Evolutionary conservation across 1,284 basidiomycete species (phyloP), one percentile per base, ranked within the genome.

Genomic region (Amylostereum areolatum): DNA sequence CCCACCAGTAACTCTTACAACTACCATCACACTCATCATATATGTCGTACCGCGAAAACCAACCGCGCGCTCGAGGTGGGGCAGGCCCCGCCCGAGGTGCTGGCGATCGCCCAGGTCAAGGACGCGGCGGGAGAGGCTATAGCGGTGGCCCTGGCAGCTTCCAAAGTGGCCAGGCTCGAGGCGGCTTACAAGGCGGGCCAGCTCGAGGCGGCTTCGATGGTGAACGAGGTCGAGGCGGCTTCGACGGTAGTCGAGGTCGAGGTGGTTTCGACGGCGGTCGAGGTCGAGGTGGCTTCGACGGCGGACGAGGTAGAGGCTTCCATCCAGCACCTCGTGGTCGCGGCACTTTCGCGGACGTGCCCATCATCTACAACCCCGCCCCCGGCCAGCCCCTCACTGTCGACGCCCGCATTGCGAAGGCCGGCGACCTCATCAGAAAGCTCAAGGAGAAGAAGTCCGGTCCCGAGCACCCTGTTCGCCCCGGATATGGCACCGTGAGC

Each of bases 401-500:
- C 51, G 72, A 80, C 47, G 54, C 68, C 2, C 73, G 74, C 24
- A 70, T 81, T 3, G 50, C 63, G 2, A 59, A 70, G 7, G 51
- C 67, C 7, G 61, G 69, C 35, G 61, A 68, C n/a, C 71, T 83
- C 18, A 65, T 83, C 28, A 58, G 62, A 2, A 64, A 71, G 0
- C 77, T 85, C 62, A 72, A 70, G 34, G 57, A 59, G 0, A 34
- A 65, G 5, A 52, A 66, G 10, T 57, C 65, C 1, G 52, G 61
- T 10, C 66, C 69, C 2, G 68, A 72, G 6, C 77, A 76, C 9
- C 85, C 85, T 4, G 66, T 79, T 4, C 78, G 86, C 6, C 84
- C 84, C 0, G 81, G 81, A 0, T 89, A 72, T 54, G 86, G 86
- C 6, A 83, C 75, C 0, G 58, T 65, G 1, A 86, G 87, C 3